These are phyloP conservation scores for Pleurotus platypus DNA, from an alignment of 768 basidiomycete species.

Conservation along the genomic window DNA sequence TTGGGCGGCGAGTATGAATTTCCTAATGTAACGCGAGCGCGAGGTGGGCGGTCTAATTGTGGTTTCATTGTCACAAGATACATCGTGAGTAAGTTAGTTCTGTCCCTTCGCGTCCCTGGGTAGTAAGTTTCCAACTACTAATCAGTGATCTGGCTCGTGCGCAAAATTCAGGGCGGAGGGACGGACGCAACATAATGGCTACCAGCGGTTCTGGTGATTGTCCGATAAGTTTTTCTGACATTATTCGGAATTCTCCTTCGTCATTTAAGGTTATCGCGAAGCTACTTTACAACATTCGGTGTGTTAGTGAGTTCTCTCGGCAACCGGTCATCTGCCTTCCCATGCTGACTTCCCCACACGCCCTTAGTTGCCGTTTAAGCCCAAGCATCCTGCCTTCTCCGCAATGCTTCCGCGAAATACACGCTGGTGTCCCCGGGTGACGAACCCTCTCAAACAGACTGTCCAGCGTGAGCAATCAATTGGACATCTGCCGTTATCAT, in stretches of 20 bases:
- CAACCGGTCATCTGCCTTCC: constrained; percentile 7
- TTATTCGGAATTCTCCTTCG: neutral
- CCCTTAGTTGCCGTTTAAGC: constrained; percentile 7
- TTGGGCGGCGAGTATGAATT: neutral
- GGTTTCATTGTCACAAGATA: neutral
- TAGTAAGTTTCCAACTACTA: neutral
- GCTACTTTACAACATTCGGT: neutral
- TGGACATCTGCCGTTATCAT: constrained; percentile 4
- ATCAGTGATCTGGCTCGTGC: neutral
- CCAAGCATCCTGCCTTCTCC: neutral
- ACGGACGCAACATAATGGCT: neutral
- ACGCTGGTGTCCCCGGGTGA: neutral
- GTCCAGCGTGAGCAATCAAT: constrained; percentile 3
- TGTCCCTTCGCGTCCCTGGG: neutral
- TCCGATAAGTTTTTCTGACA: neutral
- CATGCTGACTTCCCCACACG: neutral
- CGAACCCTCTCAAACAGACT: neutral
- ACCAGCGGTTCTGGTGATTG: neutral
- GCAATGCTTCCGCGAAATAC: constrained; percentile 6
- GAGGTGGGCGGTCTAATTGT: neutral
- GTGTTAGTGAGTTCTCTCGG: constrained; percentile 8
- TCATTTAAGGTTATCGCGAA: neutral
- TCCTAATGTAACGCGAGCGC: neutral
- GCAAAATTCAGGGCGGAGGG: neutral
- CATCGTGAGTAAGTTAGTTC: neutral